A percentile compares a stretch with the other conserved stretches of the same genome.
Evolutionary conservation across 257 asterid species (phyloP).

Genomic region (Gentiana dahurica): DNA sequence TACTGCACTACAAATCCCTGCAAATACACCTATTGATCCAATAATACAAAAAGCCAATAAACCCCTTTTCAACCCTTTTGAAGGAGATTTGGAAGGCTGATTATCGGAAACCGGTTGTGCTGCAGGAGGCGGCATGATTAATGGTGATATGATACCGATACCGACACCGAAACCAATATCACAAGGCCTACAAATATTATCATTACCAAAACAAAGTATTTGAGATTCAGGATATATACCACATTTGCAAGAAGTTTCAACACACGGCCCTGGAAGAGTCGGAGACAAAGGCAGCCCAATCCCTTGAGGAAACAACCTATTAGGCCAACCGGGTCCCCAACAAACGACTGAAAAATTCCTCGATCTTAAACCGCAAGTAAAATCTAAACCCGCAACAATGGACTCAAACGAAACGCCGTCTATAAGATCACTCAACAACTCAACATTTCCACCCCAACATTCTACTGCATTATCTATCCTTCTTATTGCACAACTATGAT

Average conservation of each 20-base stretch:
- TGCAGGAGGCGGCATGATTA: slow-evolving; percentile 13
- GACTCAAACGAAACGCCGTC: slow-evolving; percentile 50
- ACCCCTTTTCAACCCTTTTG: slow-evolving; percentile 37
- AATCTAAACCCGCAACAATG: slow-evolving; percentile 57
- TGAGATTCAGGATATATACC: slow-evolving; percentile 57
- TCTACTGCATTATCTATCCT: slow-evolving; percentile 41
- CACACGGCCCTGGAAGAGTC: slow-evolving; percentile 72
- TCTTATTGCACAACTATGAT: slow-evolving; percentile 57
- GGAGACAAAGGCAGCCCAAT: slow-evolving; percentile 36
- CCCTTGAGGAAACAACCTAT: slow-evolving; percentile 24
- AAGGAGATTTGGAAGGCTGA: slow-evolving; percentile 24
- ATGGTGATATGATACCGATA: neutral
- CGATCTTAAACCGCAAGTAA: slow-evolving; percentile 62
- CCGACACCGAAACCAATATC: slow-evolving; percentile 20
- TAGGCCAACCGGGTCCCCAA: slow-evolving; percentile 81
- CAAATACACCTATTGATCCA: slow-evolving; percentile 65
- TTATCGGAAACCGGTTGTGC: slow-evolving; percentile 9
- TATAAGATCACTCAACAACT: slow-evolving; percentile 17
- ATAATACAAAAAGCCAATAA: slow-evolving; percentile 52
- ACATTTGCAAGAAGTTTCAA: slow-evolving; percentile 39
- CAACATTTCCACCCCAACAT: slow-evolving; percentile 68
- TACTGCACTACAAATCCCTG: slow-evolving; percentile 45
- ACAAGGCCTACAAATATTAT: slow-evolving; percentile 67
- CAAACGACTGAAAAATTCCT: slow-evolving; percentile 57
- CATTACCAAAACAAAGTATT: slow-evolving; percentile 54